Evolutionary conservation across 2,329 filamentous ascomycete genomes (phyloP).

Genomic region (Cyphellophora europaea): DNA sequence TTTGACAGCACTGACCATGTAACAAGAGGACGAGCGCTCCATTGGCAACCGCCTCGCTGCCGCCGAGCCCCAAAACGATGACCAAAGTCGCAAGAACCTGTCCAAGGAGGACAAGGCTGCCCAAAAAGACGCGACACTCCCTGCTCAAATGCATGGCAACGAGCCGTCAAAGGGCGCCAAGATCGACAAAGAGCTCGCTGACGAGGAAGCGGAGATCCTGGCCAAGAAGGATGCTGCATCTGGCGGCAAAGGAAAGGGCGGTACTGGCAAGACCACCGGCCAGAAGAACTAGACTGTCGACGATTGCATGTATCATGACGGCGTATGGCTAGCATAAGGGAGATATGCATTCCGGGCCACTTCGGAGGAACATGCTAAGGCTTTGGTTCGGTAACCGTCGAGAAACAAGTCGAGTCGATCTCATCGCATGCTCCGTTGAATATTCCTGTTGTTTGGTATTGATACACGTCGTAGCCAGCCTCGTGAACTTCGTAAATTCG

Average conservation of each 20-base stretch:
- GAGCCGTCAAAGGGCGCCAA: slow-evolving; percentile 36
- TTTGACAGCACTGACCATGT: too few relatives aligned
- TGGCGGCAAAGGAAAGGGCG: slow-evolving; percentile 3
- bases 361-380: too few relatives aligned
- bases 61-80: slow-evolving; percentile 17
- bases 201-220: slow-evolving; percentile 34
- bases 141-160: slow-evolving; percentile 36
- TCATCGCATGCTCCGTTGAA: too few relatives aligned
- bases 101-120: slow-evolving; percentile 20
- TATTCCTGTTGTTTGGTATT: too few relatives aligned
- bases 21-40: slow-evolving; percentile 35
- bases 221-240: slow-evolving; percentile 29
- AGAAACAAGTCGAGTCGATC: too few relatives aligned
- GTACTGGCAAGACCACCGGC: slow-evolving; percentile 1
- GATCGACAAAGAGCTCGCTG: slow-evolving; percentile 35
- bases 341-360: too few relatives aligned
- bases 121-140: slow-evolving; percentile 29
- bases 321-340: too few relatives aligned
- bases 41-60: slow-evolving; percentile 35
- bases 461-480: too few relatives aligned
- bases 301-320: too few relatives aligned
- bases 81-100: slow-evolving; percentile 8
- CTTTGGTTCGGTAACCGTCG: too few relatives aligned
- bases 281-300: slow-evolving; percentile 2
- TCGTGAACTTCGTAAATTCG: too few relatives aligned